phyloP scores from a whole-genome alignment of 352 stramenopile genomes.

The Thraustotheca clavata region DNA sequence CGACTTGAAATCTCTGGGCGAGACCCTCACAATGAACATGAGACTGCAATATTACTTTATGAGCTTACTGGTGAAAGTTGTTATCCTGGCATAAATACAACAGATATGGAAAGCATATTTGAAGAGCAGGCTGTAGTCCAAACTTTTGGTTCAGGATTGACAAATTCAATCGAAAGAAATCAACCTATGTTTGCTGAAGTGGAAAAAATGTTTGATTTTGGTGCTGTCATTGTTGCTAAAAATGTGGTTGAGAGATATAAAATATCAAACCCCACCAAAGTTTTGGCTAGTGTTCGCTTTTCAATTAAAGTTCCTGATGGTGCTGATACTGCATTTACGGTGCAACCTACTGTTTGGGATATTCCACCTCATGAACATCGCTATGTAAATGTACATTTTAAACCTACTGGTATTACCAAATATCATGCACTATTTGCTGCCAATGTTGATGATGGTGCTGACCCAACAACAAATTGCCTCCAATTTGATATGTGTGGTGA shows the following conservation, averaged over 20 bases:
- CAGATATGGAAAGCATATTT: slow-evolving; percentile 88
- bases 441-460: slow-evolving; percentile 65
- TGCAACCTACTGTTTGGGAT: slow-evolving; percentile 87
- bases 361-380: slow-evolving; percentile 92
- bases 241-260: slow-evolving; percentile 89
- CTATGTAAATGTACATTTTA: slow-evolving; percentile 93
- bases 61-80: slow-evolving; percentile 89
- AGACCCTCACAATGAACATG: slow-evolving; percentile 36
- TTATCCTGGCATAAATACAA: slow-evolving; percentile 86
- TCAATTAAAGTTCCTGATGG: slow-evolving; percentile 29
- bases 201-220: slow-evolving; percentile 84
- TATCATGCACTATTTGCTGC: slow-evolving; percentile 81
- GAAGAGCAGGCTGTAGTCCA: slow-evolving; percentile 91
- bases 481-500: slow-evolving; percentile 87
- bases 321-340: slow-evolving; percentile 48
- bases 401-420: slow-evolving; percentile 72
- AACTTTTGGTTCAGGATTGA: slow-evolving; percentile 33
- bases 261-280: slow-evolving; percentile 94
- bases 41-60: slow-evolving; percentile 51
- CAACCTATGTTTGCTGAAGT: slow-evolving; percentile 65
- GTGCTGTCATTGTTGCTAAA: slow-evolving; percentile 67
- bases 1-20: slow-evolving; percentile 68
- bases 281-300: slow-evolving; percentile 85
- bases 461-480: slow-evolving; percentile 29
- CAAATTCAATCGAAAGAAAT: slow-evolving; percentile 24